Percentiles rank a stretch among this genome's conserved stretches.
Evolutionary conservation across 805 yeast genomes (phyloP).

Genomic region (Trichomonascus vanleenenianus): DNA sequence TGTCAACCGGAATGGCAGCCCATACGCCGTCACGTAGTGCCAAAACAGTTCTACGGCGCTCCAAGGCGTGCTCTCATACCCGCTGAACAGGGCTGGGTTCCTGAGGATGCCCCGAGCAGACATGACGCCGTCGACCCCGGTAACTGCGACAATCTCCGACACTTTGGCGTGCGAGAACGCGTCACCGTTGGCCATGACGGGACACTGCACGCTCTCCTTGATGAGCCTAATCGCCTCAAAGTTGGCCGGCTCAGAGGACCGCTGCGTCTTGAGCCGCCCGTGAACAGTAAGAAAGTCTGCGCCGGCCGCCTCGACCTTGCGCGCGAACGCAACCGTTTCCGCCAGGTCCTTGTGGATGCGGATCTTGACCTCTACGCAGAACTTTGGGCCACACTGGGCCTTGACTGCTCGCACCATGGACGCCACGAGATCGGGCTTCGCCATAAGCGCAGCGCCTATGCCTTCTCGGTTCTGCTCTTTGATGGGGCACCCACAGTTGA

Average conservation of each 20-base stretch:
- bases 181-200: slow-evolving; percentile 98
- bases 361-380: slow-evolving; percentile 88
- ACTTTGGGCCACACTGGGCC: slow-evolving; percentile 54
- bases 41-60: slow-evolving; percentile 77
- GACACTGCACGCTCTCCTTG: slow-evolving; percentile 46
- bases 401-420: slow-evolving; percentile 82
- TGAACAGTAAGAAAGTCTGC: slow-evolving; percentile 93
- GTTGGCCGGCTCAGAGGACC: slow-evolving; percentile 79
- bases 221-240: slow-evolving; percentile 70
- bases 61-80: slow-evolving; percentile 76
- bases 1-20: slow-evolving; percentile 72
- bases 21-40: slow-evolving; percentile 71
- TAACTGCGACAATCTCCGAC: slow-evolving; percentile 47
- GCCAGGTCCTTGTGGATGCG: slow-evolving; percentile 71
- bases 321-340: slow-evolving; percentile 67
- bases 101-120: slow-evolving; percentile 81
- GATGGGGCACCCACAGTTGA: slow-evolving; percentile 97
- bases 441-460: slow-evolving; percentile 92
- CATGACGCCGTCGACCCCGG: slow-evolving; percentile 91
- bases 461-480: slow-evolving; percentile 93
- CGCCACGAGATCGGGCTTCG: slow-evolving; percentile 70
- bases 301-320: slow-evolving; percentile 72
- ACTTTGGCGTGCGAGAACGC: slow-evolving; percentile 66
- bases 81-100: slow-evolving; percentile 86
- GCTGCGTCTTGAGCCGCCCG: slow-evolving; percentile 78